Percentiles rank a stretch among this genome's conserved stretches.
Evolutionary conservation across 202 grass and related monocot species (phyloP).

Genomic region (Thinopyrum obtusiflorum): DNA sequence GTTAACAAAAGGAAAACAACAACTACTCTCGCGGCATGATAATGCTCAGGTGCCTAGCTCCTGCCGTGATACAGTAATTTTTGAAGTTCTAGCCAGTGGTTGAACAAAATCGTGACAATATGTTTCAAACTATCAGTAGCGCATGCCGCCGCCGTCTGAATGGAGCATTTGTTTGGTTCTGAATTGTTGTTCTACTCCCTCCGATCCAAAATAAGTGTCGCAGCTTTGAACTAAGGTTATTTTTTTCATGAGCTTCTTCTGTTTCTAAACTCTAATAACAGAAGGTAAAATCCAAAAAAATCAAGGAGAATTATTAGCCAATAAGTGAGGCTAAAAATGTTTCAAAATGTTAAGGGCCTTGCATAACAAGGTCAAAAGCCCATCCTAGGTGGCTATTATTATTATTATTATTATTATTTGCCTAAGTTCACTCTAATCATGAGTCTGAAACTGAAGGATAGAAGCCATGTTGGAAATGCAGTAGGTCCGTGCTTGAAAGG

Average conservation of each 20-base stretch:
- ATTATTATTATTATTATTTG: no score
- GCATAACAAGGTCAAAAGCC: constrained; percentile 25
- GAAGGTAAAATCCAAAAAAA: background rate
- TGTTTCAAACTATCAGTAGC: background rate
- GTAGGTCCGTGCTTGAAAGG: background rate
- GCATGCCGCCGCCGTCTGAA: background rate
- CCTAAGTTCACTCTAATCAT: constrained; percentile 21
- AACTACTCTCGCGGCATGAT: no score
- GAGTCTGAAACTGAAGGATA: background rate
- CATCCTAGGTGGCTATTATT: constrained; percentile 19
- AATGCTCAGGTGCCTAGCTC: no score
- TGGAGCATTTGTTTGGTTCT: background rate
- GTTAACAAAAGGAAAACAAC: no score
- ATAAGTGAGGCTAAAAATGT: background rate
- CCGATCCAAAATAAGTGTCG: no score
- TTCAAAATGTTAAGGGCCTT: background rate
- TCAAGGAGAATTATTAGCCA: background rate
- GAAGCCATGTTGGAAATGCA: constrained; percentile 17
- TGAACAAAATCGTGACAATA: background rate
- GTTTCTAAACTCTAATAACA: background rate
- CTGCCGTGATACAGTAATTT: background rate
- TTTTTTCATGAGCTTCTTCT: background rate
- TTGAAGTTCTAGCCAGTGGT: background rate
- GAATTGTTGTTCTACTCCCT: background rate
- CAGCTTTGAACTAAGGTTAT: background rate